These are phyloP conservation scores for Mycena belliarum DNA, from an alignment of 768 basidiomycete genomes.

Conservation along the genomic window DNA sequence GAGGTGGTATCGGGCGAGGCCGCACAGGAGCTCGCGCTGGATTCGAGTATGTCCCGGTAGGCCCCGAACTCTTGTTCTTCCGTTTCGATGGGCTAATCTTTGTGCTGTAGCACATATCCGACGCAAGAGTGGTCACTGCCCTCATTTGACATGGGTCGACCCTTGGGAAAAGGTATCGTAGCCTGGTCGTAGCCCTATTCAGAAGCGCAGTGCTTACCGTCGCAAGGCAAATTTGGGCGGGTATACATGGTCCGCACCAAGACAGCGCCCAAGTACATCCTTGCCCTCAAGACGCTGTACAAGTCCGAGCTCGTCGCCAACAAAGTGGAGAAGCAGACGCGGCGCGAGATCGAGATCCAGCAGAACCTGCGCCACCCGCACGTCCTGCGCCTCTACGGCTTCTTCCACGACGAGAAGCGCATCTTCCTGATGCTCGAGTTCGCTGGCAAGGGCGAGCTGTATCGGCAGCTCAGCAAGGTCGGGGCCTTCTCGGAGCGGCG, in stretches of 20 bases:
- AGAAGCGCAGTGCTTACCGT: neutral
- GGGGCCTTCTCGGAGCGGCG: conserved; percentile 88
- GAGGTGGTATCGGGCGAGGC: conserved; percentile 74
- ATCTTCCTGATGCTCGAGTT: conserved; percentile 99
- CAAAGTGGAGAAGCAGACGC: conserved; percentile 94
- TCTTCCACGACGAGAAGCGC: conserved; percentile 97
- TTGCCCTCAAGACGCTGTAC: conserved; percentile 95
- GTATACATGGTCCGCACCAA: conserved; percentile 99
- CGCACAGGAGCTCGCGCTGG: conserved; percentile 78
- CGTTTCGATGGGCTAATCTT: no score
- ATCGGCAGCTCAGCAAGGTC: conserved; percentile 88
- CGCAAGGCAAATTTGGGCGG: conserved; percentile 87
- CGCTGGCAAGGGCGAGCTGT: conserved; percentile 94
- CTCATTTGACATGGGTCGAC: conserved; percentile 92
- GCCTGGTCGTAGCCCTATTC: neutral
- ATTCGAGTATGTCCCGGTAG: conserved; percentile 74
- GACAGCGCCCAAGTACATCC: conserved; percentile 82
- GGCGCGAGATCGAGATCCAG: conserved; percentile 98
- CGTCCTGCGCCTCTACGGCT: conserved; percentile 91
- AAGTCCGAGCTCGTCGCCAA: conserved; percentile 93
- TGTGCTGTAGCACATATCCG: conserved; percentile 61
- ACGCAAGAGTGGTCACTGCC: conserved; percentile 85
- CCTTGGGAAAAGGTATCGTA: conserved; percentile 79
- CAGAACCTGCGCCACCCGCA: conserved; percentile 95
- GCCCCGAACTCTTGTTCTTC: conserved; percentile 23